phyloP scores from a whole-genome alignment of 1,284 basidiomycete genomes.

The Boletus sp. region DNA sequence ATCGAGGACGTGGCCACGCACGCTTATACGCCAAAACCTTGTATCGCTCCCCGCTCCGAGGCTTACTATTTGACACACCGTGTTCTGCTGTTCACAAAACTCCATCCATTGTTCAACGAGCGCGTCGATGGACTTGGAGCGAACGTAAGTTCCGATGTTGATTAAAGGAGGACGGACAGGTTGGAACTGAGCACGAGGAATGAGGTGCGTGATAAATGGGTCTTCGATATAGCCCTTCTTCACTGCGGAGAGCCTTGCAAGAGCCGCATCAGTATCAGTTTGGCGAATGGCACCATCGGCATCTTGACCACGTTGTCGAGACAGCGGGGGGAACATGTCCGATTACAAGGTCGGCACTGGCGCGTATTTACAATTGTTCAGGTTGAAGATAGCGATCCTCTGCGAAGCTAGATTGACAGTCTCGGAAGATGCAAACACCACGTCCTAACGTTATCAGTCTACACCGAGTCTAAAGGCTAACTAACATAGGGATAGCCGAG shows the following conservation, averaged over 20 bases:
- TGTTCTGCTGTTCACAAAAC: conserved; percentile 21
- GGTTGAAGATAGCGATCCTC: not conserved
- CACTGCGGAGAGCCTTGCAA: conserved; percentile 78
- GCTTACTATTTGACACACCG: conserved; percentile 27
- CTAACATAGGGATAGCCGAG: not conserved
- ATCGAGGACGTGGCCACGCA: conserved; percentile 41
- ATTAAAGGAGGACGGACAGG: conserved; percentile 79
- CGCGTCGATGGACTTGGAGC: conserved; percentile 76
- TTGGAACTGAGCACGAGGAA: conserved; percentile 61
- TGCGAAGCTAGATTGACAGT: not conserved
- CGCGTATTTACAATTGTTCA: too few species aligned
- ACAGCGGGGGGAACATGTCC: conserved; percentile 17
- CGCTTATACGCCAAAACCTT: conserved; percentile 83
- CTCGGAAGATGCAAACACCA: too few species aligned
- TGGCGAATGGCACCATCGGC: conserved; percentile 60
- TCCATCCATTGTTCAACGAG: conserved; percentile 73
- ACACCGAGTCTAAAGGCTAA: not conserved
- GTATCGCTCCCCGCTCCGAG: conserved; percentile 28
- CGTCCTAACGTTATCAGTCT: too few species aligned
- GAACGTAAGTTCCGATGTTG: conserved; percentile 91
- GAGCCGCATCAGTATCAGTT: conserved; percentile 72
- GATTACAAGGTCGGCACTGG: not conserved
- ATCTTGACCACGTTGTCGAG: conserved; percentile 20
- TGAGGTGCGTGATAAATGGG: conserved; percentile 61
- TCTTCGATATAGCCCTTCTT: conserved; percentile 74